A percentile compares a stretch with the other conserved stretches of the same genome.
These are phyloP conservation scores for Mycena epipterygia DNA, from an alignment of 768 basidiomycete genomes.

Conservation along the genomic window DNA sequence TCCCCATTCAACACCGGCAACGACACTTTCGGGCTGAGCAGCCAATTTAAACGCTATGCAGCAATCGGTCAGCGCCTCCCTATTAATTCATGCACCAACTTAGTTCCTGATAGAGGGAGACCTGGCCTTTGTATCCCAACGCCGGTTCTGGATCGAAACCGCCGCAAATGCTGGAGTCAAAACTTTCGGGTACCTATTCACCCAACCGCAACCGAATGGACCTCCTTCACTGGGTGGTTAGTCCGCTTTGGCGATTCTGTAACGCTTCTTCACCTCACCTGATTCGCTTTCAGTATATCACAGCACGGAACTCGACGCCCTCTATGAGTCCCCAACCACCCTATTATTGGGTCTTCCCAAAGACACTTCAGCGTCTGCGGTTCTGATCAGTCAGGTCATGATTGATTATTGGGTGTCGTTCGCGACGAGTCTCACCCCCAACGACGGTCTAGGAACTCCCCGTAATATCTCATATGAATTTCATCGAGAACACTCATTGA, in stretches of 20 bases:
- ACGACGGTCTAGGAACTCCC: too few relatives aligned
- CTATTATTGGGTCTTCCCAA: constrained; percentile 39
- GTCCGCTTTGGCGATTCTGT: constrained; percentile 13
- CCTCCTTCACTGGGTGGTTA: constrained; percentile 48
- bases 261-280: neutral
- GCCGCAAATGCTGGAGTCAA: constrained; percentile 49
- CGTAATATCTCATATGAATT: constrained; percentile 46
- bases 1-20: constrained; percentile 57
- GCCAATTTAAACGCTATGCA: constrained; percentile 52
- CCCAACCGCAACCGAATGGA: constrained; percentile 44
- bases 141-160: constrained; percentile 51
- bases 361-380: constrained; percentile 24
- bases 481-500: neutral
- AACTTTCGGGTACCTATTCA: constrained; percentile 55
- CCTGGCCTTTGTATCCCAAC: constrained; percentile 37
- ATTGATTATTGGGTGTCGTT: constrained; percentile 64
- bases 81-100: neutral
- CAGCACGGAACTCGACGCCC: constrained; percentile 46
- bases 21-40: constrained; percentile 55
- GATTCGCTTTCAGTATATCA: constrained; percentile 46
- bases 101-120: constrained; percentile 36
- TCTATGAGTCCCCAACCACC: too few relatives aligned
- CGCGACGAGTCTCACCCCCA: constrained; percentile 57
- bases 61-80: neutral
- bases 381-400: constrained; percentile 52